Evolutionary conservation across 192 early-diverging fungal genomes (phyloP), one percentile per base, ranked within the genome.

Genomic region (Coemansia sp.): DNA sequence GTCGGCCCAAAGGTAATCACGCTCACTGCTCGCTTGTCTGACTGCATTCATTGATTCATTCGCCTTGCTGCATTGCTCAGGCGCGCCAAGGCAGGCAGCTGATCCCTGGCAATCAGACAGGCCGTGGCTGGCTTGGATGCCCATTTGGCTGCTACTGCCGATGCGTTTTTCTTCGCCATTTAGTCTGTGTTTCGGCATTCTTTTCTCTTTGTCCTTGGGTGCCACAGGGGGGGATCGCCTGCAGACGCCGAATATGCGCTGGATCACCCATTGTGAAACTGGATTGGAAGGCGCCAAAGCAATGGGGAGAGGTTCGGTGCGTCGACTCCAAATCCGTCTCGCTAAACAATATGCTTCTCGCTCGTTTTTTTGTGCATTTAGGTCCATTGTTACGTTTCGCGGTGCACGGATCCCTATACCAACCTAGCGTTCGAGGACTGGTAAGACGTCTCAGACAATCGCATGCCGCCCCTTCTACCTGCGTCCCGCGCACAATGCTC

Each of bases 381-480:
- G 69, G 58, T 70, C 7, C 69, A 63, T n/a, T 83, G 75, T 64
- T 77, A 65, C 49, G 48, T 78, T 29, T 78, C 81, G 33, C 30
- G 36, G 28, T 72, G 69, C 60, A 71, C 67, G 2, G 81, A 83
- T 54, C 76, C 76, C 34, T 83, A 75, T 64, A 61, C 67, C 6
- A 83, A 83, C 64, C 72, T 83, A 56, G 81, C 81, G n/a, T 72
- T 79, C 60, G 81, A 83, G 67, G 81, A 83, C 76, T 72, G 73
- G 66, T 65, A 59, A 42, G 56, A 48, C 25, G 2, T 10, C 4
- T 2, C 42, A 11, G 16, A 45, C 42, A 45, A 45, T 14, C 16
- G 42, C 42, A 45, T 14, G 42, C 34, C 34, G 4, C 11, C 42
- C 42, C 11, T 11, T 11, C 12, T 11, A 14, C 16, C 10, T 11